Evolutionary conservation across 345 rosid genomes (phyloP).

Genomic region (Boechera stricta): DNA sequence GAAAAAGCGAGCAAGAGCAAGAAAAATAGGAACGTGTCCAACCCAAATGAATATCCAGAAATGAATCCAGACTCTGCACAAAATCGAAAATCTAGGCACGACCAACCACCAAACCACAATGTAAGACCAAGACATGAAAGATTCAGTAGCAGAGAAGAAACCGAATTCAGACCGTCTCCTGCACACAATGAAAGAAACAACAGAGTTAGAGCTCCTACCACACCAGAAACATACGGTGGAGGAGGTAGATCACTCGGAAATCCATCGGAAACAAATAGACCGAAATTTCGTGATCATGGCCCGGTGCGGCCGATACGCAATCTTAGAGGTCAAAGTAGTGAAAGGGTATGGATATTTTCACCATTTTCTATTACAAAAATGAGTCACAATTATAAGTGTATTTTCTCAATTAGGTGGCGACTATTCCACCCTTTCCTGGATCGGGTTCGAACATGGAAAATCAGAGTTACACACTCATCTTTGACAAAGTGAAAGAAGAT

Average conservation of each 20-base stretch:
- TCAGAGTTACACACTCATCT: conserved; percentile 42
- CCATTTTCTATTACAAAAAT: not conserved
- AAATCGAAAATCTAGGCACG: conserved; percentile 23
- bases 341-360: conserved; percentile 25
- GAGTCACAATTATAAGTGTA: not conserved
- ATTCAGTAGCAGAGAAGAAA: conserved; percentile 52
- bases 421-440: conserved; percentile 42
- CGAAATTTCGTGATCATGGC: conserved; percentile 18
- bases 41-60: conserved; percentile 35
- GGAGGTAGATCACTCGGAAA: conserved; percentile 15
- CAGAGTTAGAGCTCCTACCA: conserved; percentile 31
- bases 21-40: conserved; percentile 17
- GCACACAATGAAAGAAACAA: conserved; percentile 44
- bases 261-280: conserved; percentile 14
- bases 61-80: conserved; percentile 26
- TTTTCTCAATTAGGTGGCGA: conserved; percentile 23
- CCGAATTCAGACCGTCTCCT: conserved; percentile 61
- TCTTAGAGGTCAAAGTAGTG: conserved; percentile 36
- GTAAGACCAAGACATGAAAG: conserved; percentile 32
- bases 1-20: conserved; percentile 37
- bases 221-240: conserved; percentile 26
- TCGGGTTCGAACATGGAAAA: conserved; percentile 29
- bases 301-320: conserved; percentile 28
- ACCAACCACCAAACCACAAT: conserved; percentile 34
- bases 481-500: conserved; percentile 42